Evolutionary conservation across 495 filamentous ascomycete species (phyloP).

Genomic region (Neurospora discreta): DNA sequence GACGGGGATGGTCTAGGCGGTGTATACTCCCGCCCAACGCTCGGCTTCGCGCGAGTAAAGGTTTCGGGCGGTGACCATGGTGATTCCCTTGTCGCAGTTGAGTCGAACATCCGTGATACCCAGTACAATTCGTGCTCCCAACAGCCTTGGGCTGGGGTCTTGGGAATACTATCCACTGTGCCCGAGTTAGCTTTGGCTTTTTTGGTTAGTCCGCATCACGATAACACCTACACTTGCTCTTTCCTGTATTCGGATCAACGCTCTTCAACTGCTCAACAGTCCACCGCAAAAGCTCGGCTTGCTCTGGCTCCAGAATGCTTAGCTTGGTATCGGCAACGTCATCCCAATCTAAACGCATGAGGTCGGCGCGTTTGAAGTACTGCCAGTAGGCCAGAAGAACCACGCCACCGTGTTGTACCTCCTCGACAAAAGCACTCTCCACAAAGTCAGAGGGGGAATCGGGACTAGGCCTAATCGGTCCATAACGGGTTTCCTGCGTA

Average conservation of each 20-base stretch:
- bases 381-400: constrained; percentile 18
- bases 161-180: constrained; percentile 10
- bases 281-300: constrained; percentile 8
- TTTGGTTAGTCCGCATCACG: background rate
- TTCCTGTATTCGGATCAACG: background rate
- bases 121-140: constrained; percentile 22
- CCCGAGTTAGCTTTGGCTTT: background rate
- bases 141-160: constrained; percentile 7
- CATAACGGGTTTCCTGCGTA: constrained; percentile 19
- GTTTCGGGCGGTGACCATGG: constrained; percentile 13
- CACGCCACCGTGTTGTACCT: constrained; percentile 14
- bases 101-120: constrained; percentile 18
- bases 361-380: constrained; percentile 19
- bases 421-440: constrained; percentile 13
- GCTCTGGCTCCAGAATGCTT: constrained; percentile 6
- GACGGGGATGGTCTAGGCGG: background rate
- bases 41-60: constrained; percentile 12
- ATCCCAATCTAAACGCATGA: constrained; percentile 14
- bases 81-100: background rate
- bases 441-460: background rate
- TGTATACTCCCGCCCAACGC: constrained; percentile 8
- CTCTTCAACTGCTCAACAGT: constrained; percentile 7
- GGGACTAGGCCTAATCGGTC: background rate
- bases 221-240: constrained; percentile 2
- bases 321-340: constrained; percentile 1